Evolutionary conservation across 176 grass and related monocot genomes (phyloP), one percentile per base, ranked within the genome.

Genomic region (Bonia amplexicaulis): DNA sequence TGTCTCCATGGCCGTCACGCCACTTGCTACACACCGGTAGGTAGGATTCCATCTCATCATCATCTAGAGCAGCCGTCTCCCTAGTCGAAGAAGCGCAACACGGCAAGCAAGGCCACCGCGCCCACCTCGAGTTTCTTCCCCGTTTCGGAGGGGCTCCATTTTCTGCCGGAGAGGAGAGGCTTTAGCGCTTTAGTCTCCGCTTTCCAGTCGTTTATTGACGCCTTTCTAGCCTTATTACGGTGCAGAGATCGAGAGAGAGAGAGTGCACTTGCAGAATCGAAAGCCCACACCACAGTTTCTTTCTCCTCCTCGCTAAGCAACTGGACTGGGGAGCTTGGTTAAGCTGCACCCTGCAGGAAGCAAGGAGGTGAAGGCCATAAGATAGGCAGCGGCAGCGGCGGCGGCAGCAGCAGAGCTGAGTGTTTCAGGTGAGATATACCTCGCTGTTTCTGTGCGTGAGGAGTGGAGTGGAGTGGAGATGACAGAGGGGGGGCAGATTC

Each of bases 261-360:
- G 26, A n/a, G 57, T 2, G 60, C 60, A 63, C 12, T 15, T 63
- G 60, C 25, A 29, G 60, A 63, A 63, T 29, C 7, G 60, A 31
- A 71, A 74, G 47, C 60, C 37, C 67, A 47, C 54, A 1, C 37
- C 47, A 37, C 44, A 0, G 31, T 19, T 57, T 7, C 31, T 37
- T 75, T 87, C 75, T 87, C 85, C 59, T 85, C 80, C 89, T 84
- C 85, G 85, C 85, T 90, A 90, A 90, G 85, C 69, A 80, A 90
- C 76, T 66, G 6, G 3, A 1, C n/a, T 41, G 9, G 5, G 3
- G 17, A 19, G 40, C 20, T 12, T 80, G 37, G 53, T 37, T 62
- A 45, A 73, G 69, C 82, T 16, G 61, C 77, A 44, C 29, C 53
- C 59, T 62, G 53, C 77, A 31, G 64, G 78, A 55, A 64, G 65